Percentiles rank a stretch among this genome's conserved stretches.
These are phyloP conservation scores for Lentinus brumalis DNA, from an alignment of 768 basidiomycete genomes.

Conservation along the genomic window DNA sequence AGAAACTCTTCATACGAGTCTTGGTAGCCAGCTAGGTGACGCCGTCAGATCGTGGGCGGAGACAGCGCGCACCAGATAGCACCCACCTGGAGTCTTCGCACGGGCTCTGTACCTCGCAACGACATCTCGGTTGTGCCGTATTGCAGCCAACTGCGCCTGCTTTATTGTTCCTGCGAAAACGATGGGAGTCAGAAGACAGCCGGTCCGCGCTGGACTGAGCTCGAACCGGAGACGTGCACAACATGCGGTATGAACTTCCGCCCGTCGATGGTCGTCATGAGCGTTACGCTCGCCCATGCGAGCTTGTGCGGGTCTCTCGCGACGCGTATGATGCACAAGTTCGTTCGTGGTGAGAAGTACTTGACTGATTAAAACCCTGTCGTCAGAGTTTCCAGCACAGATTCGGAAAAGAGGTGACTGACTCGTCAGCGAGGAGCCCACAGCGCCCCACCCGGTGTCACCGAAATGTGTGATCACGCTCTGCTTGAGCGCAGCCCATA, in stretches of 20 bases:
- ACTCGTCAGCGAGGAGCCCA: slow-evolving; percentile 74
- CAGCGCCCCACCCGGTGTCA: slow-evolving; percentile 83
- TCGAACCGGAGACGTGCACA: slow-evolving; percentile 75
- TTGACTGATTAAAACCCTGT: slow-evolving; percentile 60
- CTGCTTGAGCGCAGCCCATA: slow-evolving; percentile 71
- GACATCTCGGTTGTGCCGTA: slow-evolving; percentile 69
- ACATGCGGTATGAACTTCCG: slow-evolving; percentile 69
- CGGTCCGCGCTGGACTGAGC: neutral
- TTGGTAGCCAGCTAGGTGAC: slow-evolving; percentile 49
- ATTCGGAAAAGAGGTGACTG: slow-evolving; percentile 22
- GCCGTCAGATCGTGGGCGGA: neutral
- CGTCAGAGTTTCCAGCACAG: neutral
- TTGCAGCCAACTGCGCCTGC: slow-evolving; percentile 78
- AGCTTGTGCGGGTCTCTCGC: slow-evolving; percentile 78
- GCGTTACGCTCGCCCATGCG: slow-evolving; percentile 78
- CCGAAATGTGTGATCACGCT: slow-evolving; percentile 76
- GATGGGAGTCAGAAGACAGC: neutral
- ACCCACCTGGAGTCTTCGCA: slow-evolving; percentile 54
- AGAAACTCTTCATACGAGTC: slow-evolving; percentile 65
- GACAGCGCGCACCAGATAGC: neutral
- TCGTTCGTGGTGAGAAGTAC: slow-evolving; percentile 83
- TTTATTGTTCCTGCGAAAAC: slow-evolving; percentile 73
- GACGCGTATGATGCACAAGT: slow-evolving; percentile 84
- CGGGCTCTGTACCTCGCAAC: slow-evolving; percentile 66
- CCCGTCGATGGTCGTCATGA: slow-evolving; percentile 66